These are phyloP conservation scores for Calocybe indica DNA, from an alignment of 768 basidiomycete genomes.

Conservation along the genomic window DNA sequence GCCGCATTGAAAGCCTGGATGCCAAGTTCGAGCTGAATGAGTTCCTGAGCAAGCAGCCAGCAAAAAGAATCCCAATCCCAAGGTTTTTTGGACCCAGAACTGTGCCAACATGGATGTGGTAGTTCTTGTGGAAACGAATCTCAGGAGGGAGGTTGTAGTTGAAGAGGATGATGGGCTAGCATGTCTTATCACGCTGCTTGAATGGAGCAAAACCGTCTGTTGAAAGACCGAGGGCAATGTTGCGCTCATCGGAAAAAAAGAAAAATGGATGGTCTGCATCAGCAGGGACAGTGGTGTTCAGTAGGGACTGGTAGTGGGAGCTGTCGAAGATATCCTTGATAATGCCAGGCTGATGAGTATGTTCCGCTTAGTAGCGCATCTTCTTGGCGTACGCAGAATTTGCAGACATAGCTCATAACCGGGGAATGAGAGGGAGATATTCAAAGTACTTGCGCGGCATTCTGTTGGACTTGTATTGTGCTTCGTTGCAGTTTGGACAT, in stretches of 20 bases:
- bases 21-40: constrained; percentile 22
- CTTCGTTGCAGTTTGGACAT: constrained; percentile 31
- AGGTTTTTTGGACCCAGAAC: constrained; percentile 36
- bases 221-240: background rate
- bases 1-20: constrained; percentile 23
- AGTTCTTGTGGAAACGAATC: constrained; percentile 20
- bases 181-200: constrained; percentile 18
- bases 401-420: background rate
- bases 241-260: background rate
- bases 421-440: background rate
- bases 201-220: constrained; percentile 16
- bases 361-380: background rate
- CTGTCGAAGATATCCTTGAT: background rate
- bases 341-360: background rate
- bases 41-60: constrained; percentile 28
- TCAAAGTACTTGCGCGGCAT: constrained; percentile 10
- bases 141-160: constrained; percentile 25
- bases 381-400: background rate
- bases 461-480: constrained; percentile 14
- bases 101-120: constrained; percentile 28
- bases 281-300: background rate
- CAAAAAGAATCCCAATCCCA: constrained; percentile 32
- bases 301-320: background rate
- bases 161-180: constrained; percentile 32
- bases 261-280: background rate